Percentiles rank a stretch among this genome's conserved stretches.
These are phyloP conservation scores for Ceratopteris richardii DNA, from an alignment of 75 land plant genomes.

Conservation along the genomic window DNA sequence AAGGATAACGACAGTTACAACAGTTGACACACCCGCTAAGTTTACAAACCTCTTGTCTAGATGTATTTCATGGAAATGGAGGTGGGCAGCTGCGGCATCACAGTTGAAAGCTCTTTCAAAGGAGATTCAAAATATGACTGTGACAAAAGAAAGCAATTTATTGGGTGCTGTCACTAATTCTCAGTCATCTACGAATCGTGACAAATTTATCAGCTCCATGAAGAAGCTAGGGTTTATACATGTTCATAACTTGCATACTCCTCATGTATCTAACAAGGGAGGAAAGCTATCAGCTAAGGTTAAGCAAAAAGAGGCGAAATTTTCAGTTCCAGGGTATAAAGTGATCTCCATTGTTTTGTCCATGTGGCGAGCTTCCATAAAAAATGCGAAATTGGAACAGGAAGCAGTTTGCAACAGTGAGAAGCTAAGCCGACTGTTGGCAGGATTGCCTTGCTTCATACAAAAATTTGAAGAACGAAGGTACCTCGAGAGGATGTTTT, in stretches of 20 bases:
- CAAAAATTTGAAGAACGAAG: constrained; percentile 2
- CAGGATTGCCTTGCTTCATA: constrained; percentile 1
- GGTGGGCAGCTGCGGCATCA: constrained; percentile 2
- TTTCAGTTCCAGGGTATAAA: constrained; percentile 3
- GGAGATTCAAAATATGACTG: not conserved
- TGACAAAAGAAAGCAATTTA: not conserved
- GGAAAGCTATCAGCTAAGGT: not conserved
- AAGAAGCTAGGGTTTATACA: constrained; percentile 1
- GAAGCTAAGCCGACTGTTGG: not conserved
- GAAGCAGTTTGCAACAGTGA: not conserved
- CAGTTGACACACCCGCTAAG: not conserved
- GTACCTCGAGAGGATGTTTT: not conserved
- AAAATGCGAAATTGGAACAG: constrained; percentile 3
- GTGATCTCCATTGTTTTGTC: constrained; percentile 4
- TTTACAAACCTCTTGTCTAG: constrained; percentile 1
- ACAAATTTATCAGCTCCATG: constrained; percentile 1
- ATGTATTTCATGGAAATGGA: constrained; percentile 7
- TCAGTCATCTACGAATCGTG: not conserved
- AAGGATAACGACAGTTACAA: constrained; percentile 1
- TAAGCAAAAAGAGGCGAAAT: not conserved
- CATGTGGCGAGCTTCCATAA: constrained; percentile 6
- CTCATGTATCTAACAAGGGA: not conserved
- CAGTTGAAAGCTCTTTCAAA: constrained; percentile 1
- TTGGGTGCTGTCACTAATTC: not conserved
- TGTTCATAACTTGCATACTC: not conserved